Percentiles rank a stretch among this genome's conserved stretches.
phyloP scores from a whole-genome alignment of 148 eudicot genomes.

The Rhododendron griersonianum region DNA sequence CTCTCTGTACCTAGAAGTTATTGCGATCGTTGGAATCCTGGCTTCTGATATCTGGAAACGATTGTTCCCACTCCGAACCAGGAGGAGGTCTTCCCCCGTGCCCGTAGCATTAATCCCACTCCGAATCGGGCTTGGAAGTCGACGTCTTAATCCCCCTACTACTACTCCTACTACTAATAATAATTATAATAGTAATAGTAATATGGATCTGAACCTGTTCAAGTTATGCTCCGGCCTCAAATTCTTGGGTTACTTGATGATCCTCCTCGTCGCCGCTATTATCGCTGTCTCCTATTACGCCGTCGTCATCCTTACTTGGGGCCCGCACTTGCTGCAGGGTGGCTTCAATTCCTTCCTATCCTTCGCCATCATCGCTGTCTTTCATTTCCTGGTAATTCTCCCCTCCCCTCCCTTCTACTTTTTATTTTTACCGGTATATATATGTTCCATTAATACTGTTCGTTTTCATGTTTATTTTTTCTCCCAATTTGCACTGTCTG shows the following conservation, averaged over 20 bases:
- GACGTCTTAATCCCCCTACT: neutral
- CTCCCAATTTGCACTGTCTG: neutral
- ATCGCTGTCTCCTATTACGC: conserved; percentile 62
- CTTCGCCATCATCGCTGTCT: conserved; percentile 40
- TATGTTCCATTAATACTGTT: neutral
- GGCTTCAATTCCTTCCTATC: conserved; percentile 32
- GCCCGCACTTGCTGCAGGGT: conserved; percentile 55
- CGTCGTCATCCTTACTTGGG: conserved; percentile 66
- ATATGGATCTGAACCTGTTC: conserved; percentile 60
- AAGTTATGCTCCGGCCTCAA: conserved; percentile 67
- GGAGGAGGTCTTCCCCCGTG: conserved; percentile 25
- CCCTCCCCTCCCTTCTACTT: neutral
- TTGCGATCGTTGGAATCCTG: conserved; percentile 6
- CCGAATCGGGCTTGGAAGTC: conserved; percentile 20
- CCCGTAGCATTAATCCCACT: conserved; percentile 15
- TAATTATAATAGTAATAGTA: no score
- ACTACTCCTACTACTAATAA: neutral
- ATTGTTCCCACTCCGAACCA: conserved; percentile 33
- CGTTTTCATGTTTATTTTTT: neutral
- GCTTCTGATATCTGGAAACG: conserved; percentile 36
- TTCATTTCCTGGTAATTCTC: conserved; percentile 61
- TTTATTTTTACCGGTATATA: neutral
- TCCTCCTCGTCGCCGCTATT: conserved; percentile 54
- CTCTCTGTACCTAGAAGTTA: neutral
- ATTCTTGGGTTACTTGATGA: conserved; percentile 67